Conservation (phyloP, 176 grass and related monocot species). For the Phoenix roebelenii region DNA sequence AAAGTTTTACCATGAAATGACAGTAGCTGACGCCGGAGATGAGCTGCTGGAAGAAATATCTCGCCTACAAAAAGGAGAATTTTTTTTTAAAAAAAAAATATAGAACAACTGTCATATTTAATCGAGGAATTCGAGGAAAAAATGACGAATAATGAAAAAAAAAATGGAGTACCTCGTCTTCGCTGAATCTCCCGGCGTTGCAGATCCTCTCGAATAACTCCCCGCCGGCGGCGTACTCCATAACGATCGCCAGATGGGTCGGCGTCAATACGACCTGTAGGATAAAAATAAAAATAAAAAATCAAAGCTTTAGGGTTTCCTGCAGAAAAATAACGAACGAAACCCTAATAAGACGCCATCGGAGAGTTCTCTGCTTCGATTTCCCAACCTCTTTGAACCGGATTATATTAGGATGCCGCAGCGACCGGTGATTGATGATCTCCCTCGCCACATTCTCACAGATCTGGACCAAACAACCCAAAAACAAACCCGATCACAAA, state of each 20-base stretch:
- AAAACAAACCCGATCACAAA: not conserved
- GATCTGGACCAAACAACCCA: slow-evolving; percentile 27
- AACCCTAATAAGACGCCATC: not conserved
- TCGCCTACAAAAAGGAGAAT: slow-evolving; percentile 23
- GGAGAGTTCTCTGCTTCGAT: no score
- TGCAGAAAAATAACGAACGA: not conserved
- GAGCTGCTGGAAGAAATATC: slow-evolving; percentile 72
- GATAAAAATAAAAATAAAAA: not conserved
- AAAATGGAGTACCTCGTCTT: not conserved
- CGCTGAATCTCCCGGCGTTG: slow-evolving; percentile 65
- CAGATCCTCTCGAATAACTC: slow-evolving; percentile 78
- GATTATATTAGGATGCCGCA: slow-evolving; percentile 71
- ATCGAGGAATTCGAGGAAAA: no score
- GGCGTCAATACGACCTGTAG: slow-evolving; percentile 48
- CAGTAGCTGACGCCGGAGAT: slow-evolving; percentile 70
- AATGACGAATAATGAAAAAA: no score
- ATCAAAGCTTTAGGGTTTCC: not conserved
- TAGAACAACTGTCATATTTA: no score
- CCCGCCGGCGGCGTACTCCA: slow-evolving; percentile 75
- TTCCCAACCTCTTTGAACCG: slow-evolving; percentile 54
- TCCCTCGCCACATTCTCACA: slow-evolving; percentile 74
- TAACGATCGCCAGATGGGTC: slow-evolving; percentile 80
- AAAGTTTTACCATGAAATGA: slow-evolving; percentile 50
- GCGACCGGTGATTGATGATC: slow-evolving; percentile 69
- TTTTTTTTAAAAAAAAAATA: no score